Base-by-base conservation (phyloP, 78 protist species). In the Polysphondylium violaceum region DNA sequence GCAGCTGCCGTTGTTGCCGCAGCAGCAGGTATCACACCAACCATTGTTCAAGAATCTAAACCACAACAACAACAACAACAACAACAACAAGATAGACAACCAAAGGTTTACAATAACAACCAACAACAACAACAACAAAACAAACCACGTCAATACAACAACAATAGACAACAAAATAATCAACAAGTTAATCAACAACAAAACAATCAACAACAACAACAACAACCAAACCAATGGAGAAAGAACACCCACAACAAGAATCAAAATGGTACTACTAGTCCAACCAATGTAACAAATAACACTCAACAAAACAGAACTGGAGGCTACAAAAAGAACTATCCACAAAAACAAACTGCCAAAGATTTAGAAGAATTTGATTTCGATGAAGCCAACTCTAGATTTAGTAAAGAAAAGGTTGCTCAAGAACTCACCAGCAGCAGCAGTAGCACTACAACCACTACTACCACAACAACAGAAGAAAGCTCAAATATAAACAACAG, bases 351-450 rank as follows among this genome's bases (percentile, higher is more conserved):
- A 38, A 81, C 68, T 11, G 14, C 63, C 11, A 83, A 67, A 33
- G 91, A 83, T 11, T 59, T 83, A 43, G 91, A 83, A 14, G 91
- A 83, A 44, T 83, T 83, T 53, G 65, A 83, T 74, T 83, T 83
- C 58, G 91, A 83, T 44, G 68, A 55, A 27, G 55, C 78, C 25
- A 83, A 83, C 55, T 43, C 73, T 29, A 67, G 76, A 44, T 83
- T 83, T 63, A 59, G 67, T 63, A 83, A 83, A 11, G 91, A 83
- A 41, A 83, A 83, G 63, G 41, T 83, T 60, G 91, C 91, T 14
- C 81, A 83, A 43, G 91, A 83, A 69, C 27, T 81, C 11, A 60
- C 68, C 16, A 8, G 11, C 8, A 14, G 23, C 8, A 14, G 23
- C 11, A 8, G 44, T 2, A 44, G 40, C 3, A 19, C 71, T 29